Conservation (phyloP, 1,284 basidiomycete genomes). For the Moesziomyces parantarcticus region DNA sequence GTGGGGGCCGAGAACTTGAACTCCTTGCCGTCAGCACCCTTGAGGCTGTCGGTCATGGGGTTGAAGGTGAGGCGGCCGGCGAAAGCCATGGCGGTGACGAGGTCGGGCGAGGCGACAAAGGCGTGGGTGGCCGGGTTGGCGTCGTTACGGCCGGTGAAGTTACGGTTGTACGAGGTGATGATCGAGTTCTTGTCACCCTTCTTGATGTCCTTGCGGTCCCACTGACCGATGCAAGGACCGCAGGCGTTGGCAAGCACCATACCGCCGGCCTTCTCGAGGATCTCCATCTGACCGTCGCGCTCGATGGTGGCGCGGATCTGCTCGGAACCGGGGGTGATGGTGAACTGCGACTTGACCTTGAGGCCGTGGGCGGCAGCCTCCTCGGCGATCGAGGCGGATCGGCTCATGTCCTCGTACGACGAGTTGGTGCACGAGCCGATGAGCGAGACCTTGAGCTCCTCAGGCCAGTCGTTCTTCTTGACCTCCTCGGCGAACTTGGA, state of each 20-base stretch:
- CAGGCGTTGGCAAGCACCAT: slow-evolving; percentile 97
- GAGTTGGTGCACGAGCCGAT: slow-evolving; percentile 99
- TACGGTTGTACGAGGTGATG: slow-evolving; percentile 99
- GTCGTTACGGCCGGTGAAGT: slow-evolving; percentile 99
- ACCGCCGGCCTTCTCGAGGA: slow-evolving; percentile 88
- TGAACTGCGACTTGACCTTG: slow-evolving; percentile 91
- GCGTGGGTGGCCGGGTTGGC: slow-evolving; percentile 99
- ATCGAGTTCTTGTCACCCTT: slow-evolving; percentile 92
- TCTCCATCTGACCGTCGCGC: slow-evolving; percentile 91
- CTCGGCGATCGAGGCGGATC: slow-evolving; percentile 90
- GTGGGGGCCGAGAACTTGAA: slow-evolving; percentile 95
- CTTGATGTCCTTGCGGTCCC: slow-evolving; percentile 95
- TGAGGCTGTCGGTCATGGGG: slow-evolving; percentile 90
- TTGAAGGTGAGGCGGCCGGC: slow-evolving; percentile 95
- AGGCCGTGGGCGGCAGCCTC: slow-evolving; percentile 89
- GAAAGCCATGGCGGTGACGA: slow-evolving; percentile 97
- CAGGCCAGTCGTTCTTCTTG: slow-evolving; percentile 95
- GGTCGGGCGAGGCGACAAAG: slow-evolving; percentile 96
- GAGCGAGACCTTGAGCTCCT: slow-evolving; percentile 94
- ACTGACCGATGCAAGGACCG: slow-evolving; percentile 98
- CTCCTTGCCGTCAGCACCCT: slow-evolving; percentile 89
- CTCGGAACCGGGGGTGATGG: slow-evolving; percentile 97
- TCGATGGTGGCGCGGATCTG: slow-evolving; percentile 97
- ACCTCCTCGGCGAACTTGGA: slow-evolving; percentile 93
- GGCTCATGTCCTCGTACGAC: slow-evolving; percentile 99